These are phyloP conservation scores for Triglochin maritima DNA, from an alignment of 106 monocot genomes.

Conservation along the genomic window DNA sequence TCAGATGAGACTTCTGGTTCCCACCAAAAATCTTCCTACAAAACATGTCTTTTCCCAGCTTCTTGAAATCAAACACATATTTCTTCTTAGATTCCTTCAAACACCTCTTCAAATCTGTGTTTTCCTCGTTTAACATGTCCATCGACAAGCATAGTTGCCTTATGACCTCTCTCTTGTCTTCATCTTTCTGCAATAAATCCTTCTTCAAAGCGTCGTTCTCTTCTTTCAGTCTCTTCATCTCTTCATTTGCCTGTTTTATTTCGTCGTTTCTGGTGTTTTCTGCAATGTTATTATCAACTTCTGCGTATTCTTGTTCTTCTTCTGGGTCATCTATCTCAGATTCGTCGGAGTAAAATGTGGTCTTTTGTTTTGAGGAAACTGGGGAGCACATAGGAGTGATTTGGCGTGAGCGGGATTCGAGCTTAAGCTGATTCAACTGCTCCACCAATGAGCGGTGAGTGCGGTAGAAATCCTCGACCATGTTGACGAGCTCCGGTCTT, in stretches of 20 bases:
- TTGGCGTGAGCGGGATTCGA: conserved; percentile 11
- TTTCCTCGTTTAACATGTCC: conserved; percentile 52
- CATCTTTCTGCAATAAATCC: conserved; percentile 48
- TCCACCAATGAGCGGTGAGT: conserved; percentile 68
- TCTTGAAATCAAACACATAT: conserved; percentile 28
- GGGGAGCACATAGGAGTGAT: conserved; percentile 2
- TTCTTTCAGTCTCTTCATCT: conserved; percentile 9
- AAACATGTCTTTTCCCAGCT: conserved; percentile 19
- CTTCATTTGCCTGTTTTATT: neutral
- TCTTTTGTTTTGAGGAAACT: conserved; percentile 11
- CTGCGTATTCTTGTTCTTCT: conserved; percentile 10
- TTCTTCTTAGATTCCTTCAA: conserved; percentile 25
- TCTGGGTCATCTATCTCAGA: conserved; percentile 69
- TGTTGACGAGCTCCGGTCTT: conserved; percentile 63
- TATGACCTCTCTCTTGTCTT: conserved; percentile 79
- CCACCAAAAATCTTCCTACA: conserved; percentile 28
- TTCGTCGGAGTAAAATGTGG: conserved; percentile 29
- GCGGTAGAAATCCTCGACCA: conserved; percentile 80
- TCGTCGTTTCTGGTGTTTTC: neutral
- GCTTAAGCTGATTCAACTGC: conserved; percentile 50
- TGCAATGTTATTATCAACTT: conserved; percentile 6
- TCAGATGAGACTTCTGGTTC: neutral
- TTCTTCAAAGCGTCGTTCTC: conserved; percentile 14
- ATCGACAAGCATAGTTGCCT: conserved; percentile 51
- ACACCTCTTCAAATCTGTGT: conserved; percentile 30